Evolutionary conservation across 805 yeast species (phyloP).

Genomic region (Candida insectalens): DNA sequence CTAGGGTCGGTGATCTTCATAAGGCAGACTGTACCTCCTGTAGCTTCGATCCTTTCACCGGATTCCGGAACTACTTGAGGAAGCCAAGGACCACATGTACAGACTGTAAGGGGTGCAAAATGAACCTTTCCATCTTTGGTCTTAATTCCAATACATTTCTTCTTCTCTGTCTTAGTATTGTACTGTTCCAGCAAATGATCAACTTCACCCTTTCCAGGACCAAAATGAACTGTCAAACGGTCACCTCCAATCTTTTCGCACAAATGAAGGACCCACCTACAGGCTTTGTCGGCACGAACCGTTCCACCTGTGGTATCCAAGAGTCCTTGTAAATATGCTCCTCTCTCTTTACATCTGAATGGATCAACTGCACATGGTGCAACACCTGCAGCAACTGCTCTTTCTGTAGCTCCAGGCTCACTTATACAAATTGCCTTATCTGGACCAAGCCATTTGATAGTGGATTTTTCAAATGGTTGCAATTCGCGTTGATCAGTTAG

Average conservation of each 20-base stretch:
- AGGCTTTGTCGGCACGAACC: slow-evolving; percentile 23
- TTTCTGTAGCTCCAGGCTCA: slow-evolving; percentile 13
- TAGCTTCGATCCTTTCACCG: slow-evolving; percentile 18
- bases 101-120: slow-evolving; percentile 13
- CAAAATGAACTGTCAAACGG: slow-evolving; percentile 15
- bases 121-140: slow-evolving; percentile 17
- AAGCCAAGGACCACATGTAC: slow-evolving; percentile 22
- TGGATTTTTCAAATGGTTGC: slow-evolving; percentile 14
- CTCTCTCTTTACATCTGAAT: slow-evolving; percentile 8
- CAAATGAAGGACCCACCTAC: slow-evolving; percentile 21
- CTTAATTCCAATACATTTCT: slow-evolving; percentile 14
- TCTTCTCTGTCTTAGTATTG: slow-evolving; percentile 4
- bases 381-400: slow-evolving; percentile 14
- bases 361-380: slow-evolving; percentile 13
- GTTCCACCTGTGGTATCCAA: slow-evolving; percentile 23
- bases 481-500: slow-evolving; percentile 13
- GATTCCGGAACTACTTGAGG: slow-evolving; percentile 21
- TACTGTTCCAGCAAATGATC: slow-evolving; percentile 8
- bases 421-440: slow-evolving; percentile 10
- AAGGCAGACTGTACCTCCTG: slow-evolving; percentile 22
- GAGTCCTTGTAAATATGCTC: slow-evolving; percentile 14
- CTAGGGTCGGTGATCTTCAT: slow-evolving; percentile 14
- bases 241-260: slow-evolving; percentile 13
- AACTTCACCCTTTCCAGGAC: slow-evolving; percentile 9
- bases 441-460: slow-evolving; percentile 11